These are phyloP conservation scores for Miscanthus lutarioriparius DNA, from an alignment of 176 grass and related monocot genomes.

Conservation along the genomic window DNA sequence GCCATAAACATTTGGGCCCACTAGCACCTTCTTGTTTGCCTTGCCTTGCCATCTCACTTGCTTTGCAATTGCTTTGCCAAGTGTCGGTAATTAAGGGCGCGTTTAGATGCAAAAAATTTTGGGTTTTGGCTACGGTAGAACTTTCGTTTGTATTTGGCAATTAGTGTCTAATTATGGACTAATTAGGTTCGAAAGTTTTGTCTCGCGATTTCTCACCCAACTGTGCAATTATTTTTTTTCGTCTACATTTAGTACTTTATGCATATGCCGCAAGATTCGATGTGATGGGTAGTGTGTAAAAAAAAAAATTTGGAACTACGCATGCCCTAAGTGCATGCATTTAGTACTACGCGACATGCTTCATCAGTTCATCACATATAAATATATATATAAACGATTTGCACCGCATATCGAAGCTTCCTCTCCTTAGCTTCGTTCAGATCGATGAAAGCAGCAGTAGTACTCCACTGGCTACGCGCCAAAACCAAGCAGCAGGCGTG, in stretches of 20 bases:
- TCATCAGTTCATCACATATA: background rate
- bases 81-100: too few species aligned
- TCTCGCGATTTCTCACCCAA: too few species aligned
- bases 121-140: too few species aligned
- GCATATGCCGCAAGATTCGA: too few species aligned
- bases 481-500: background rate
- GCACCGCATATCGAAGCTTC: conserved; percentile 17
- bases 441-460: background rate
- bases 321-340: background rate
- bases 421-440: background rate
- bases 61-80: background rate
- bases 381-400: background rate
- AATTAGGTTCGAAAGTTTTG: too few species aligned
- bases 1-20: conserved; percentile 27
- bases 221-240: too few species aligned
- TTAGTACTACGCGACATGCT: background rate
- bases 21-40: background rate
- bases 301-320: too few species aligned
- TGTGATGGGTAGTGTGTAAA: too few species aligned
- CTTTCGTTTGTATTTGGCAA: too few species aligned
- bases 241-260: too few species aligned
- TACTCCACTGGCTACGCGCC: background rate
- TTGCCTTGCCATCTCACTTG: background rate
- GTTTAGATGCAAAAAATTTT: too few species aligned
- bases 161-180: too few species aligned